Base-by-base conservation (phyloP, 495 filamentous ascomycete genomes). In the Zalerion maritima region DNA sequence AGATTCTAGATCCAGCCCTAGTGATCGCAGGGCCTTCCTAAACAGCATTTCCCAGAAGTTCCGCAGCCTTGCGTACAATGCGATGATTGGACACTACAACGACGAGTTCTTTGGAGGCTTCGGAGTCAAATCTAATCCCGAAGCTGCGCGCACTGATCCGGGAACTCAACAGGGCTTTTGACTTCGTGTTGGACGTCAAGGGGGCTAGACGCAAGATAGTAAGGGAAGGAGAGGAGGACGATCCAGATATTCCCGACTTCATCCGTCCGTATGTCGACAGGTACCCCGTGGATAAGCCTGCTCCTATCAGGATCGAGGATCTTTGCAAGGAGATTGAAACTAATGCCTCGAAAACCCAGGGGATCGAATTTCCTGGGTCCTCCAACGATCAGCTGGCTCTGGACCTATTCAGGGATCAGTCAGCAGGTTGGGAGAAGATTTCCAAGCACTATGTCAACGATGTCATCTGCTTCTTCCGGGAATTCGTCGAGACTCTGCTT, bases 1-100 rank as follows among this genome's bases (percentile, higher is more conserved):
- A 12, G 34, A 37, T 9, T 29, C 45, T 6, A 35, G 50, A 3
- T 43, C 36, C 2, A 46, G 31, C 1, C 32, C 40, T 0, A 42
- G 43, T 7, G 49, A 55, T 13, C 38, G 47, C 21, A 26, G 43
- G 2, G 21, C 40, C n/a, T 46, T 41, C 10, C 40, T 55, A 0
- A 31, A 47, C 18, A 26, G 32, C 20, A 41, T 54, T 7, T 34
- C 45, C 7, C 31, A 46, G 12, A 32, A 37, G 0, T 54, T 52
- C 15, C 43, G 47, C 6, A 30, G 31, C 0, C 15, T 58, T 6
- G 44, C 51, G 6, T 35, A 37, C 15, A 35, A 50, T 6, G 46
- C 46, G 1, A 26, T 54, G 6, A 40, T 41, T 1, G 54, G 54
- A 0, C 38, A 38, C 1, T 58, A 56, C 27, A 38, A 26, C 20